Evolutionary conservation across 78 protist species (phyloP).

Genomic region (Trichosphaerium sp.): DNA sequence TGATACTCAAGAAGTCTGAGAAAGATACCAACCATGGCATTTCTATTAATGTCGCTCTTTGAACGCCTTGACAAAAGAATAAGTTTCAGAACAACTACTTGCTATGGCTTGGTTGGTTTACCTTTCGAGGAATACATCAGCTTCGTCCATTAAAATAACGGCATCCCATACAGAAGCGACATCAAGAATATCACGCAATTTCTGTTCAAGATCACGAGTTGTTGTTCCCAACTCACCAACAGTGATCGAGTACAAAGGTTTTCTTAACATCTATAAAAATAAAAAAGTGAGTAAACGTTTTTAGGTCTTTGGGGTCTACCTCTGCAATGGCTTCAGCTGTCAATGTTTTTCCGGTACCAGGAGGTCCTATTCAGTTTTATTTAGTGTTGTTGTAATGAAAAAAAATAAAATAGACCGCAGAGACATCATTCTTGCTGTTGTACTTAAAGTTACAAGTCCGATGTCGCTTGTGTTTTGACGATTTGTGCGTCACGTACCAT

Average conservation of each 20-base stretch:
- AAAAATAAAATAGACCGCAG: no score
- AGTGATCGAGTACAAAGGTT: constrained; percentile 22
- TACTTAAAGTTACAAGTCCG: no score
- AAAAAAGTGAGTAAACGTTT: no score
- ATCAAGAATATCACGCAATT: constrained; percentile 9
- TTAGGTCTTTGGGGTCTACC: no score
- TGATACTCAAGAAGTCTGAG: constrained; percentile 31
- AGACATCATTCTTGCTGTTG: no score
- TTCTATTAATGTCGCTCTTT: constrained; percentile 6
- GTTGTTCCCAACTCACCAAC: constrained; percentile 28
- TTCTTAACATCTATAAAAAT: no score
- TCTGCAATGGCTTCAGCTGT: constrained; percentile 41
- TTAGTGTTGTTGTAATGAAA: no score
- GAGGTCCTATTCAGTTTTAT: background rate
- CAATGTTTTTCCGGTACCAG: constrained; percentile 19
- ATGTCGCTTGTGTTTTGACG: no score
- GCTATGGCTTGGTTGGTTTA: no score
- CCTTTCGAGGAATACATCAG: constrained; percentile 22
- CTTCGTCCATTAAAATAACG: background rate
- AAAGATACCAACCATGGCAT: constrained; percentile 19
- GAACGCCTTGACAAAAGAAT: no score
- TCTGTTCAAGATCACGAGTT: background rate
- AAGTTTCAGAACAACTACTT: no score
- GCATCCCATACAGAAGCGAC: constrained; percentile 1
- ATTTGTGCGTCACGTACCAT: no score